Evolutionary conservation across 2,329 filamentous ascomycete species (phyloP), one percentile per base, ranked within the genome.

Genomic region (Pleochaeta shiraiana): DNA sequence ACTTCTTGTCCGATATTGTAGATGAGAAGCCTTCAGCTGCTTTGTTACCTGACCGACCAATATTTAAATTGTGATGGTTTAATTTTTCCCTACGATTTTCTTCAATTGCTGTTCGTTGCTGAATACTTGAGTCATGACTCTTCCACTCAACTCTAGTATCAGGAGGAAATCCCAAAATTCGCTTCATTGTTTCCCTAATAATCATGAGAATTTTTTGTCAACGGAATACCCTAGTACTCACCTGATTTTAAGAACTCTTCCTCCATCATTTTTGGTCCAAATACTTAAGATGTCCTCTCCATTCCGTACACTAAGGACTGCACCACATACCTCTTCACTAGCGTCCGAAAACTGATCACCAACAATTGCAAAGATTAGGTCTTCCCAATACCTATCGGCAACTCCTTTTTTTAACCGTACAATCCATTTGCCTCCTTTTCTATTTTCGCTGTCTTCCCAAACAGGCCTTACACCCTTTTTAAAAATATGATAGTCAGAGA

Each of bases 401-500:
- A 98, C 89, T 30, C 93, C 93, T 79, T 98, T 98, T 82, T 95
- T 96, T 73, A 98, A 78, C 69, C 92, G 83, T 74, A 98, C 85
- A 68, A 96, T 91, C 92, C 92, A 98, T 77, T 98, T 98, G 63
- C 93, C 93, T 64, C 93, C 93, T 69, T 85, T 87, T 75, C 90
- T 93, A 77, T 98, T 98, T 74, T 95, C 90, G 59, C 95, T 90
- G 70, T 98, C 93, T 75, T 98, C 93, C 93, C 93, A 98, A 70
- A 98, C 93, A 26, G 93, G 93, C 66, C 93, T 85, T 67, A 98
- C 91, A 64, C 91, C 92, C 73, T 93, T 90, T 76, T 93, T 95
- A 79, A 98, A 98, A 66, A 98, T 86, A 74, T 98, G 93, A 73
- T 96, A 98, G 76, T 98, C 93, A 28, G 91, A 96, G 33, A 97